Evolutionary conservation across 192 early-diverging fungal species (phyloP), one percentile per base, ranked within the genome.

Genomic region (Linnemannia elongata): DNA sequence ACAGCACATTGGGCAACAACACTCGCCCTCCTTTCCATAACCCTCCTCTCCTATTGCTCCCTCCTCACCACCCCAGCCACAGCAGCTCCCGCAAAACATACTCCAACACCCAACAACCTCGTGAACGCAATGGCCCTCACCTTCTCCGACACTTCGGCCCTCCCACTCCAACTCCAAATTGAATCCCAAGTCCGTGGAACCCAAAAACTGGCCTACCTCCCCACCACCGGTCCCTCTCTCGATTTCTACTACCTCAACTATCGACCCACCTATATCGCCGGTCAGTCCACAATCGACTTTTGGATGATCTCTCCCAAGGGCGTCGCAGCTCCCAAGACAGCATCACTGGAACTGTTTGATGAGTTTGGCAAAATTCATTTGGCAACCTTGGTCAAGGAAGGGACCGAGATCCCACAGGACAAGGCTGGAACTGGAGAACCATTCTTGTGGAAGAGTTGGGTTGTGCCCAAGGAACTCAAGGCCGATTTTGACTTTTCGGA

Each of bases 171-270:
- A 71, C 77, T 79, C 38, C 77, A 79, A 18, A 69, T 79, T 17
- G 77, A 79, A 30, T 69, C 77, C 12, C 44, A 69, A 27, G 77
- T 69, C 5, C 35, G 22, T 5, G 77, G 77, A 1, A 72, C 42
- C 4, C 77, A 79, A 42, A 52, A 72, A 12, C 52, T 79, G 8
- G 77, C 77, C 49, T 79, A 70, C 52, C 69, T 79, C 69, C 77
- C 77, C 47, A 72, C 77, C 7, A 33, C 69, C 0, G 77, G 69
- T 6, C 77, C 77, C 1, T 49, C 41, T 6, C 17, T 79, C 0
- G 69, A 79, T 39, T 79, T 79, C 35, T 79, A 79, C 15, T 79
- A 79, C 49, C 69, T 79, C 9, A 79, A 79, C 69, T 79, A 79
- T 49, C 77, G 77, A 6, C 77, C 77, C 13, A 39, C 69, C 13